Evolutionary conservation across 2,329 filamentous ascomycete genomes (phyloP), one percentile per base, ranked within the genome.

Genomic region (Microascus cirrosus): DNA sequence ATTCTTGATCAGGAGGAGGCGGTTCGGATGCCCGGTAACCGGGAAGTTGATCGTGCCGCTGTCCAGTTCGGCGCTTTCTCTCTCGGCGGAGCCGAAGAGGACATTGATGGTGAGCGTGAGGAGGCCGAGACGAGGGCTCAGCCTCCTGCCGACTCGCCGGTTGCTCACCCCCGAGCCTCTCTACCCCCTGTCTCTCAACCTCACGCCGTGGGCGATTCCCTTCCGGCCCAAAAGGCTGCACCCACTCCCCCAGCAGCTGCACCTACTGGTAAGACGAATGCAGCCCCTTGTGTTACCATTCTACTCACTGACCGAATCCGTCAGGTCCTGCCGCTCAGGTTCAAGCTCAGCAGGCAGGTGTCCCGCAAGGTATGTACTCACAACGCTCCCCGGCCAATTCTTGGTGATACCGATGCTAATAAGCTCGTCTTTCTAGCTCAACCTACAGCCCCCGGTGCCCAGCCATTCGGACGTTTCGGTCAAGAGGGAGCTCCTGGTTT

Each of bases 61-160:
- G 91, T 99, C 54, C 93, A 97, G 69, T 99, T 99, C 70, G 94
- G 94, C 62, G 95, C 92, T 70, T 90, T 99, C 78, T 95, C 87
- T 68, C 73, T 99, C 66, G 92, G 89, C 68, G 91, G 86, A 57
- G 82, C 82, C 60, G 88, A 92, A 54, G 88, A 91, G 57, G 92
- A 96, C 66, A 89, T 96, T 62, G 94, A 97, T 68, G 91, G 93
- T 62, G 91, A 96, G 67, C 85, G 92, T 61, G 94, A 99, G 74
- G 91, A 97, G 71, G 86, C 93, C 48, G 93, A 97, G 78, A 97
- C 94, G 58, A 86, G 93, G 67, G 86, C 90, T 63, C 93, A 96
- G 68, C 91, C 93, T 61, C 93, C 93, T 32, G 90, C 93, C 63
- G 92, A 96, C 69, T 96, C 94, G 20, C 94, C 94, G 39, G 84